Conservation (phyloP, 2,329 filamentous ascomycete species). For the Cladosporium sp. region DNA sequence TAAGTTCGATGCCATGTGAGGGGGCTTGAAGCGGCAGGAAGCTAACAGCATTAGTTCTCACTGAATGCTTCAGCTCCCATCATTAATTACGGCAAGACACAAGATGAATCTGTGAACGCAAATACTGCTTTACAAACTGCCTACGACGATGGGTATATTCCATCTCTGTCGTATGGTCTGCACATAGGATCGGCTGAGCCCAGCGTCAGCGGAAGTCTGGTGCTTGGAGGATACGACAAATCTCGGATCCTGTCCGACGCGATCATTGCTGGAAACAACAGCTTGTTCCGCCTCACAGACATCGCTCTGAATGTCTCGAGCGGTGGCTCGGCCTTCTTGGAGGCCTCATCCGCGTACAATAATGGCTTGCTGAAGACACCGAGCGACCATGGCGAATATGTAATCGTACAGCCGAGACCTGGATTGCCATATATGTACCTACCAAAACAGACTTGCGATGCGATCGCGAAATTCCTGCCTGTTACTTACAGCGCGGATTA, state of each 20-base stretch:
- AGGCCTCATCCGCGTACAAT: constrained; percentile 18
- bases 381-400: background rate
- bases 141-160: constrained; percentile 14
- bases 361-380: constrained; percentile 6
- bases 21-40: background rate
- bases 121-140: constrained; percentile 13
- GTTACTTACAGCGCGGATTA: constrained; percentile 21
- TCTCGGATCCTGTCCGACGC: constrained; percentile 14
- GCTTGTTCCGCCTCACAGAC: constrained; percentile 32
- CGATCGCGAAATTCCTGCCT: constrained; percentile 26
- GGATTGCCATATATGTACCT: constrained; percentile 26
- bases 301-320: constrained; percentile 40
- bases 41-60: constrained; percentile 15
- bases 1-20: constrained; percentile 7
- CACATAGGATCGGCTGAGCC: constrained; percentile 16
- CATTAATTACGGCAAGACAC: background rate
- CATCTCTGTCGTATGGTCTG: constrained; percentile 17
- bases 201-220: constrained; percentile 14
- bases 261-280: constrained; percentile 14
- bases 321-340: constrained; percentile 38
- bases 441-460: constrained; percentile 26
- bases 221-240: constrained; percentile 21
- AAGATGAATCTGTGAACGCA: background rate
- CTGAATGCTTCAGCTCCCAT: constrained; percentile 10
- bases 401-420: constrained; percentile 21